A percentile compares a stretch with the other conserved stretches of the same genome.
Evolutionary conservation across 805 yeast genomes (phyloP).

Genomic region (Barnettozyma wickerhamii): DNA sequence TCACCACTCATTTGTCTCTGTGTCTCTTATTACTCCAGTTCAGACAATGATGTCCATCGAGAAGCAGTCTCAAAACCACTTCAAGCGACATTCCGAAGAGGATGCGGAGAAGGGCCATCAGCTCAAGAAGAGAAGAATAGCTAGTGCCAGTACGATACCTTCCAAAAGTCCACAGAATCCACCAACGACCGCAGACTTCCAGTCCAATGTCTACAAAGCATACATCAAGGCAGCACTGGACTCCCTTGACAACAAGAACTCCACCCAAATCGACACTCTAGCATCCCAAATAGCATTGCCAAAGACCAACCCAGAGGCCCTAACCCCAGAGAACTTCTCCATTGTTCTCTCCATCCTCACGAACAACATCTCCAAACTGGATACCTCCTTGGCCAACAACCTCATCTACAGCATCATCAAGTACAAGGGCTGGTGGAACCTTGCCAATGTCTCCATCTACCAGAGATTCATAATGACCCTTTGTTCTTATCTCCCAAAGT

Average conservation of each 20-base stretch:
- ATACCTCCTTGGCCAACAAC: conserved; percentile 40
- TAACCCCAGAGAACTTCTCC: conserved; percentile 47
- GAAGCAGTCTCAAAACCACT: conserved; percentile 21
- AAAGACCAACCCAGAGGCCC: conserved; percentile 44
- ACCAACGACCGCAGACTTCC: conserved; percentile 17
- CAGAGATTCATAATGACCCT: conserved; percentile 71
- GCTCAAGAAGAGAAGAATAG: conserved; percentile 3
- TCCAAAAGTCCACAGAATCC: not conserved
- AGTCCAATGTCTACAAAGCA: conserved; percentile 33
- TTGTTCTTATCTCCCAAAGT: conserved; percentile 82
- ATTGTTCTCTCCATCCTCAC: conserved; percentile 55
- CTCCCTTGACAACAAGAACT: conserved; percentile 57
- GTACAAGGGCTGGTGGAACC: conserved; percentile 55
- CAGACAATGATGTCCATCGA: conserved; percentile 26
- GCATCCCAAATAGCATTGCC: conserved; percentile 58
- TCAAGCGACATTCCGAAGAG: conserved; percentile 24
- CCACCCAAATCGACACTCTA: conserved; percentile 52
- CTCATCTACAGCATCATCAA: conserved; percentile 60
- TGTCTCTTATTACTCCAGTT: not conserved
- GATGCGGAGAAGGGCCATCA: conserved; percentile 12
- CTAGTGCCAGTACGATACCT: not conserved
- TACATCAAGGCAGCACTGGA: conserved; percentile 66
- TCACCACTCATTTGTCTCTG: no score
- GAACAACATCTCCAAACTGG: conserved; percentile 61
- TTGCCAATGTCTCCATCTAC: conserved; percentile 48